These are phyloP conservation scores for Striga asiatica DNA, from an alignment of 257 asterid species.

Conservation along the genomic window DNA sequence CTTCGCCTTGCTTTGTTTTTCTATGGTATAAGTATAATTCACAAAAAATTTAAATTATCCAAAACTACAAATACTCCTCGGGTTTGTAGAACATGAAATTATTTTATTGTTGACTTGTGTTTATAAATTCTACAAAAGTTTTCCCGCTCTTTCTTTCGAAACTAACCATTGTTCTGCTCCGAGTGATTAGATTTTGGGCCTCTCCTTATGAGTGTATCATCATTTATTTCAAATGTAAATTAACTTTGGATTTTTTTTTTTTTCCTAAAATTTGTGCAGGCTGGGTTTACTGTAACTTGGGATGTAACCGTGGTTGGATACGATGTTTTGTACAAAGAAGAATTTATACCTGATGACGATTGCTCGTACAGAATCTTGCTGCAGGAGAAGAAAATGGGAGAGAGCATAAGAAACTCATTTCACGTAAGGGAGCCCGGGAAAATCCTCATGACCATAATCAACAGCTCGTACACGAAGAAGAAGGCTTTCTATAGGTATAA, in stretches of 20 bases:
- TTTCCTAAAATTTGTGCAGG: conserved; percentile 23
- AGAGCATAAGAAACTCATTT: conserved; percentile 40
- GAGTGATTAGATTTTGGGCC: too few relatives aligned
- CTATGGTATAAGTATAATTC: too few relatives aligned
- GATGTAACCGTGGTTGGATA: conserved; percentile 56
- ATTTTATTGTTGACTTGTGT: too few relatives aligned
- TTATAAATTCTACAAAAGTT: too few relatives aligned
- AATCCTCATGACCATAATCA: conserved; percentile 47
- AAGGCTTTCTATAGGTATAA: conserved; percentile 66
- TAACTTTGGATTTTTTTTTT: not conserved
- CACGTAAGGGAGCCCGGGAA: conserved; percentile 77
- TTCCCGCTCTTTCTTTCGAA: too few relatives aligned
- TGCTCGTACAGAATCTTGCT: conserved; percentile 72
- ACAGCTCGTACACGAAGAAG: conserved; percentile 45
- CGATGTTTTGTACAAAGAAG: conserved; percentile 65
- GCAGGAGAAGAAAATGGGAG: conserved; percentile 53
- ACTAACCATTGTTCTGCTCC: too few relatives aligned
- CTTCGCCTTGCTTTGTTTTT: too few relatives aligned
- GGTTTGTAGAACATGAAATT: too few relatives aligned
- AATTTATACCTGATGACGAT: conserved; percentile 74
- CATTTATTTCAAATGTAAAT: too few relatives aligned
- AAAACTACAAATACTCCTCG: too few relatives aligned
- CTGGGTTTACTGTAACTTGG: conserved; percentile 57
- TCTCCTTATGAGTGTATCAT: too few relatives aligned
- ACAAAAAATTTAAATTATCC: too few relatives aligned